Base-by-base conservation (phyloP, 2,329 filamentous ascomycete species). In the Microsporum ferrugineum region DNA sequence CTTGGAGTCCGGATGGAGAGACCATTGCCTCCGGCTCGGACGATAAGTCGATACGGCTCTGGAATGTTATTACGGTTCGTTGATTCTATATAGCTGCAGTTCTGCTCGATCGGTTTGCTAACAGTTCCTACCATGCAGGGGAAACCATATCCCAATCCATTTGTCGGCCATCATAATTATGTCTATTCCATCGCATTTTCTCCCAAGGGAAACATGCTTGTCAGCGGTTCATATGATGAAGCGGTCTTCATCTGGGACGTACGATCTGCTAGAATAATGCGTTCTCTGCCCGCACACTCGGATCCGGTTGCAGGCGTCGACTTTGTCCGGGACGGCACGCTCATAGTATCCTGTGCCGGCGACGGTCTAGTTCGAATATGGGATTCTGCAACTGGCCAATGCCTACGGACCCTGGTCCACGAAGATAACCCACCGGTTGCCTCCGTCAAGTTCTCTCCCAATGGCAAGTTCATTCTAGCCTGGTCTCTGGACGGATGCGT, bases 201-300 rank as follows among this genome's bases (percentile, higher is more conserved):
- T n/a, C 94, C 94, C 1, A 97, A 96, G 73, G 94, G 94, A 29
- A 99, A 99, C 71, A 96, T 97, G 71, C 82, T 99, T 38, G 94
- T 91, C 14, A 95, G 89, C 66, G 94, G 94, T 10, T 95, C 89
- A 65, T 97, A 96, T 75, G 94, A 99, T 67, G 94, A 99, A 77
- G 94, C 94, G 3, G 90, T 99, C 0, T 96, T 96, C 66, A 76
- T 99, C 3, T 99, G 94, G 94, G 94, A 99, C 73, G 89, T 97
- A 12, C 83, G 94, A 12, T 89, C 90, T 0, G 91, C 90, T 0
- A 81, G 87, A 27, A 79, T 94, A 38, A 96, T 99, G 91, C 84
- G 91, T 60, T 91, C 88, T 64, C 76, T 99, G 41, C 94, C 94
- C 0, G 94, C 94, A 1, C 94, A 99, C 70, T 95, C 90, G 33